phyloP scores from a whole-genome alignment of 495 filamentous ascomycete species.

The Xylaria bambusicola region DNA sequence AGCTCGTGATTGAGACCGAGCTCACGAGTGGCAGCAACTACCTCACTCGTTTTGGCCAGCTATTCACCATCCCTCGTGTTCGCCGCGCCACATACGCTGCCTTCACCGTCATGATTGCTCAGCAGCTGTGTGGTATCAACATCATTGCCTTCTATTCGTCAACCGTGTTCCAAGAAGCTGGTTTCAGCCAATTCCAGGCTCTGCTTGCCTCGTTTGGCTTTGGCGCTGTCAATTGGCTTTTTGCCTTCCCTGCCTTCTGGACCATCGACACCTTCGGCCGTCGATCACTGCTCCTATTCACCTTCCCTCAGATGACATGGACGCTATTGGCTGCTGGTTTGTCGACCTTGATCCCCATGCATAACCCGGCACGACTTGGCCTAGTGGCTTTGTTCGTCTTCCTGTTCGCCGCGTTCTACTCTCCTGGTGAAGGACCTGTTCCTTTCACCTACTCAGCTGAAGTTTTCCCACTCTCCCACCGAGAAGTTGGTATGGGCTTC shows the following conservation, averaged over 20 bases:
- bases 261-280: constrained; percentile 87
- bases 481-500: constrained; percentile 74
- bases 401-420: constrained; percentile 72
- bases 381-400: constrained; percentile 72
- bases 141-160: constrained; percentile 87
- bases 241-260: constrained; percentile 78
- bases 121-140: constrained; percentile 87
- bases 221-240: constrained; percentile 79
- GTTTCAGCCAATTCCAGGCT: constrained; percentile 57
- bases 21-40: constrained; percentile 45
- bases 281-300: constrained; percentile 74
- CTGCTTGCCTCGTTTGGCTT: constrained; percentile 78
- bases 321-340: constrained; percentile 72
- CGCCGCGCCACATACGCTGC: constrained; percentile 61
- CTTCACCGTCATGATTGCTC: constrained; percentile 72
- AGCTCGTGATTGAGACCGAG: constrained; percentile 44
- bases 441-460: constrained; percentile 82
- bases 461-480: constrained; percentile 73
- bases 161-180: constrained; percentile 68
- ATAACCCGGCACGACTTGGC: constrained; percentile 28
- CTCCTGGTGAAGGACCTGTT: constrained; percentile 78
- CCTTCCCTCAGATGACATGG: constrained; percentile 85
- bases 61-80: constrained; percentile 63
- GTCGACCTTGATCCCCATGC: constrained; percentile 68
- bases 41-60: constrained; percentile 53